Evolutionary conservation across 345 rosid species (phyloP), one percentile per base, ranked within the genome.

Genomic region (Pugionium dolabratum): DNA sequence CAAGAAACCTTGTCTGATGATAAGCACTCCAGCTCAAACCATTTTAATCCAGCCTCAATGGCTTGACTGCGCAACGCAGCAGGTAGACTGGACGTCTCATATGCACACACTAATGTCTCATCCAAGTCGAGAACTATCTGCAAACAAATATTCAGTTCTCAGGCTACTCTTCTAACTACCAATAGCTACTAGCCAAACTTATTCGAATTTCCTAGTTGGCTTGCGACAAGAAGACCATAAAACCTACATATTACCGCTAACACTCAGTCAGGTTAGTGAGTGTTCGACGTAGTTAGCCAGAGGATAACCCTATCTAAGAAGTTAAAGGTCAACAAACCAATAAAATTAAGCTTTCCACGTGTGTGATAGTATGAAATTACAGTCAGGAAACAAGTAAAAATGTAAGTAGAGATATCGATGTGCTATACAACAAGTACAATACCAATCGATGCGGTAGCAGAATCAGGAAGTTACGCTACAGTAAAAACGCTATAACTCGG

Each of bases 121-220:
- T 95, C 99, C 82, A 95, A 83, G 71, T 95, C 99, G 7, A 95
- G 89, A 77, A 95, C 99, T 40, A 95, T 97, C 99, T 95, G 80
- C 62, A 80, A 29, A 54, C 37, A 60, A 51, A 75, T 9, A 10
- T 50, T 28, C 60, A 29, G 18, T 47, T 62, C 59, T 74, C 46
- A 59, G 56, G 44, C 62, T 45, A 65, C 9, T 35, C 36, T 32
- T 9, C 40, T 9, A 36, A 32, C 57, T 33, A 71, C 43, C 26
- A 35, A 54, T 33, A 34, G n/a, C 60, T 46, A 46, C 43, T 28
- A 9, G 2, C 3, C 55, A 56, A 46, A 55, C 71, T 44, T 44
- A 8, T 11, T 7, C 25, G 9, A 32, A 1, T 2, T 28, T 4
- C 39, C 9, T 46, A 37, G 28, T 5, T 46, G 18, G 2, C 34